phyloP scores from a whole-genome alignment of 768 basidiomycete genomes.

The Trametes gibbosa region DNA sequence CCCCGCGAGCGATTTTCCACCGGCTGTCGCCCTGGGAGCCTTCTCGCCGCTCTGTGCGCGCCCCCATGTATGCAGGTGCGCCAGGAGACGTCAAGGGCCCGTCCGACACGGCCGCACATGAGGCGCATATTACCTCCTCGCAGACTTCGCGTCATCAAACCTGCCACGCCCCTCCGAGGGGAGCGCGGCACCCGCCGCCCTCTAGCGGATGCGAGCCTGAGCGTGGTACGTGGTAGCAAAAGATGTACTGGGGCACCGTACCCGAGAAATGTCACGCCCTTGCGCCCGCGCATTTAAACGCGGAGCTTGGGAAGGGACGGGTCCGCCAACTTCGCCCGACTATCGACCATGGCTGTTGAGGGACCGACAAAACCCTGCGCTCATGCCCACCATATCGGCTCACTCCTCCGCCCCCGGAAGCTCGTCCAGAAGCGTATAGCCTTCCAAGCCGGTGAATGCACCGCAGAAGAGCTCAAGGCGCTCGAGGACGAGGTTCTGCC shows the following conservation, averaged over 20 bases:
- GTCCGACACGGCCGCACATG: neutral
- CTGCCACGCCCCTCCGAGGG: neutral
- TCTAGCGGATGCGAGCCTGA: too few species aligned
- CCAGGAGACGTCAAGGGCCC: neutral
- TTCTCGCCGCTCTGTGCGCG: neutral
- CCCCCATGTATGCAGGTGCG: neutral
- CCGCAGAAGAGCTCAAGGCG: constrained; percentile 41
- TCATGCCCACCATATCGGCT: constrained; percentile 59
- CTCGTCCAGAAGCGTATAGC: constrained; percentile 46
- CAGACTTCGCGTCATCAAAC: neutral
- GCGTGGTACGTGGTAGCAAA: too few species aligned
- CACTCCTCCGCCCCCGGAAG: constrained; percentile 51
- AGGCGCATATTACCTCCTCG: neutral
- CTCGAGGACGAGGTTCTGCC: constrained; percentile 53
- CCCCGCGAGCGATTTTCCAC: neutral
- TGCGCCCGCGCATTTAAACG: neutral
- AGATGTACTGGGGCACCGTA: too few species aligned
- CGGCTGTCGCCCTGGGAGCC: neutral
- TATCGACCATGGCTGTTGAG: neutral
- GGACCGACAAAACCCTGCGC: neutral
- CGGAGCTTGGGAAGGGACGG: neutral
- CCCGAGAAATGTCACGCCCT: too few species aligned
- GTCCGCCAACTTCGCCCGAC: neutral
- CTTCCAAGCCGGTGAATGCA: constrained; percentile 40
- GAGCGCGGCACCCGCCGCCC: neutral